Base-by-base conservation (phyloP, 1,139 yeast genomes). In the Meyerozyma athensensis region DNA sequence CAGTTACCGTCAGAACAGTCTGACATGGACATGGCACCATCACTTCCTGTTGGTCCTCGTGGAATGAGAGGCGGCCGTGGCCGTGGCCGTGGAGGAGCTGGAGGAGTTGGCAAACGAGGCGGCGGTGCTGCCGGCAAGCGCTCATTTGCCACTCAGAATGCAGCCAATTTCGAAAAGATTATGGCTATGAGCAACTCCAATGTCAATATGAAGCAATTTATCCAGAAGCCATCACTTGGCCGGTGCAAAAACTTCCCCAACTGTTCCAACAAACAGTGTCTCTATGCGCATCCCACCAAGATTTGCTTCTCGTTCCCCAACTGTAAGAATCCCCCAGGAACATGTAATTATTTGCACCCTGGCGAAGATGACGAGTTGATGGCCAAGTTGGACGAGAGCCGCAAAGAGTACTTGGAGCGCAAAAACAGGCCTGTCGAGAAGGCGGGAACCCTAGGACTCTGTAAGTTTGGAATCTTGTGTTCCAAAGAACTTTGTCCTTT, bases 201-300 rank as follows among this genome's bases (percentile, higher is more conserved):
- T 38, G 45, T 50, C 26, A 42, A 46, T 38, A 33, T 43, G 38
- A 36, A 39, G 41, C 40, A 43, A 19, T 59, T 58, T 45, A 55
- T 52, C 14, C 57, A 57, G 12, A 66, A 72, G 54, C 68, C 77
- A 34, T 61, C 76, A 36, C 74, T 72, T 45, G 82, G 82, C 32
- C 77, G 96, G 56, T 87, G 96, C 58, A 70, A 72, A 24, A 74
- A 81, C 40, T 86, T 86, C 65, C 96, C 96, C 23, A 76, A 81
- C 53, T 87, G 96, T 63, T 60, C 70, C 38, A 74, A 77, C 39
- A 77, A 68, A 54, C 77, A 77, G 36, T 87, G 96, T 58, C 74
- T 71, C 39, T 81, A 74, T 52, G 77, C 89, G 2, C 96, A 87
- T 60, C 96, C 96, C 19, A 79, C 87, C 2, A 82, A 74, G 49